Evolutionary conservation across 345 rosid species (phyloP).

Genomic region (Euphorbia peplus): DNA sequence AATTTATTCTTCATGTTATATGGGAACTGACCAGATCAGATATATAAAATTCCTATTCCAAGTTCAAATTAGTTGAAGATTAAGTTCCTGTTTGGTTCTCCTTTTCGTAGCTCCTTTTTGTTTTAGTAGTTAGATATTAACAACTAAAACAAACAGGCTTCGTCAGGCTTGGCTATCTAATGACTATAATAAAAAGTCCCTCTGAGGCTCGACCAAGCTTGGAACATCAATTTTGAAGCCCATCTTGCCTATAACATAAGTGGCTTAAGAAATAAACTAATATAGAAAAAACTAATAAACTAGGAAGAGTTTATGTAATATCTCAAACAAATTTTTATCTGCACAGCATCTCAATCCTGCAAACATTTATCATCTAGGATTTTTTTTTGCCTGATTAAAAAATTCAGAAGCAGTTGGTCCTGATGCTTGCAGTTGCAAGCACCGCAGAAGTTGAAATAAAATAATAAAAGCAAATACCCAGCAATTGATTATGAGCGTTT

Average conservation of each 20-base stretch:
- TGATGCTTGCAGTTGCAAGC: neutral
- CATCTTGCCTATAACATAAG: too few species aligned
- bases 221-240: too few species aligned
- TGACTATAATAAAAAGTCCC: too few species aligned
- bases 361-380: neutral
- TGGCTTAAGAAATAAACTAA: neutral
- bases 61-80: neutral
- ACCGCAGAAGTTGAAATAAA: neutral
- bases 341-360: neutral
- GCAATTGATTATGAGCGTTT: neutral
- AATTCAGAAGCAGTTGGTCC: neutral
- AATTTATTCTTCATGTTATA: too few species aligned
- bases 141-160: too few species aligned
- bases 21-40: too few species aligned
- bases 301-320: neutral
- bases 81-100: too few species aligned
- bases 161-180: too few species aligned
- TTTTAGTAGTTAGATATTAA: too few species aligned
- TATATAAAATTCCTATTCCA: constrained; percentile 1
- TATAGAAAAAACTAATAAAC: neutral
- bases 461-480: neutral
- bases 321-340: neutral
- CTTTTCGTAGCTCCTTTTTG: too few species aligned
- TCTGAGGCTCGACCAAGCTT: too few species aligned
- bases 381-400: neutral